Percentiles rank a stretch among this genome's conserved stretches.
Conservation (phyloP, 805 yeast genomes). For the Groenewaldozyma tartarivorans region DNA sequence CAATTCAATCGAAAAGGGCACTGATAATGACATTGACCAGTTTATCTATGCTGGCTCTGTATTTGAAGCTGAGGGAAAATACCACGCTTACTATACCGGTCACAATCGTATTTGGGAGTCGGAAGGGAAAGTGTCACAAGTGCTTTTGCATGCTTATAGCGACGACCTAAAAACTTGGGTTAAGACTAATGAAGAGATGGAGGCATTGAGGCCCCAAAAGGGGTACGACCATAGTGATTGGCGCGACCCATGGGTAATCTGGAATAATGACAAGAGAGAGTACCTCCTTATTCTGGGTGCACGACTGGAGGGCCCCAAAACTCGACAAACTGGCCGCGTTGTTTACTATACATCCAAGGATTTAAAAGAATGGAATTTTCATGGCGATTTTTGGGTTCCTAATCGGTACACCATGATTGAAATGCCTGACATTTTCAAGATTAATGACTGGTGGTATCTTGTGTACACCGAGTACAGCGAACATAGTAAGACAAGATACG, state of each 20-base stretch:
- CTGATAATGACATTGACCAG: conserved; percentile 4
- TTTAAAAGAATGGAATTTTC: conserved; percentile 2
- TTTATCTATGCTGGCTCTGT: conserved; percentile 6
- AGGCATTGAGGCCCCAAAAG: conserved; percentile 3
- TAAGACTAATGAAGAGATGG: conserved; percentile 3
- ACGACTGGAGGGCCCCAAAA: conserved; percentile 5
- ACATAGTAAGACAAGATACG: conserved; percentile 5
- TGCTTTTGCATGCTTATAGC: conserved; percentile 4
- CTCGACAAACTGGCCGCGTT: conserved; percentile 5
- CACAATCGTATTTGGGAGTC: conserved; percentile 5
- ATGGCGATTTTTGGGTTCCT: conserved; percentile 5
- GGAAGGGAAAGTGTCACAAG: conserved; percentile 4
- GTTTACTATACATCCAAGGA: conserved; percentile 5
- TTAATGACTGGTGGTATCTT: conserved; percentile 5
- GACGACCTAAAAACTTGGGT: conserved; percentile 5
- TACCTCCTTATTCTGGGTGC: conserved; percentile 5
- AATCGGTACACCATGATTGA: conserved; percentile 3
- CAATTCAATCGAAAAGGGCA: conserved; percentile 5
- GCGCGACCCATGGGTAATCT: conserved; percentile 6
- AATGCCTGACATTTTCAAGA: conserved; percentile 6
- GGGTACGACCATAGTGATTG: conserved; percentile 5
- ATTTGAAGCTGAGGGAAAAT: conserved; percentile 4
- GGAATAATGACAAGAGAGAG: conserved; percentile 4
- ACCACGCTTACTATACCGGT: conserved; percentile 5
- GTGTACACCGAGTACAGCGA: conserved; percentile 7